phyloP scores from a whole-genome alignment of 805 yeast species.

The Candida coquimbonensis region DNA sequence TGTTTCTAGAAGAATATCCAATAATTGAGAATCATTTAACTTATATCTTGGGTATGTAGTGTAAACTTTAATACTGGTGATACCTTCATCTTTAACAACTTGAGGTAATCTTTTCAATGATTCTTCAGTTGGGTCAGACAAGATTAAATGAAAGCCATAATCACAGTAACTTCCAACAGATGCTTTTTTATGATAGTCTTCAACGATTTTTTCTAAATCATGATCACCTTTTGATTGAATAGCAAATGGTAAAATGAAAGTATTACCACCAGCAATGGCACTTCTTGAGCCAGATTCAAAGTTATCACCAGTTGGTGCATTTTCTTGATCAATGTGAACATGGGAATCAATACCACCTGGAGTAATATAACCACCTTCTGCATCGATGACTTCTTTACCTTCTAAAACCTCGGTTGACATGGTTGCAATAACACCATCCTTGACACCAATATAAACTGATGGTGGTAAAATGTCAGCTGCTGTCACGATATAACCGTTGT shows the following conservation, averaged over 20 bases:
- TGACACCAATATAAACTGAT: constrained; percentile 34
- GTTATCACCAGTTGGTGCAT: constrained; percentile 36
- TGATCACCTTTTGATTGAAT: constrained; percentile 31
- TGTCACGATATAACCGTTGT: constrained; percentile 27
- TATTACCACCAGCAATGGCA: constrained; percentile 45
- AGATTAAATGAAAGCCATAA: constrained; percentile 41
- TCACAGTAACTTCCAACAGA: constrained; percentile 34
- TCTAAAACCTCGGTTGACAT: constrained; percentile 26
- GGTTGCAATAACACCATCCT: constrained; percentile 31
- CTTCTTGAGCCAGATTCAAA: constrained; percentile 38
- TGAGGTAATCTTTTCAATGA: constrained; percentile 28
- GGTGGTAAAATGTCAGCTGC: constrained; percentile 27
- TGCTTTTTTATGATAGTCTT: constrained; percentile 27
- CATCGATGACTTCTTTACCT: constrained; percentile 32
- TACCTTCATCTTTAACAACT: constrained; percentile 23
- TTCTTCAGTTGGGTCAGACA: constrained; percentile 29
- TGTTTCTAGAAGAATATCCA: constrained; percentile 32
- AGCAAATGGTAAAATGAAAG: constrained; percentile 42
- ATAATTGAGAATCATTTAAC: constrained; percentile 33
- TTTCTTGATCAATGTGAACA: constrained; percentile 39
- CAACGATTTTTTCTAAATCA: constrained; percentile 24
- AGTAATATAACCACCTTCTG: constrained; percentile 39
- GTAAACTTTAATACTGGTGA: constrained; percentile 26
- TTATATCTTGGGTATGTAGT: constrained; percentile 39
- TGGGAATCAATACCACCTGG: constrained; percentile 49